Evolutionary conservation across 345 rosid genomes (phyloP).

Genomic region (Psidium friedrichsthalianum): DNA sequence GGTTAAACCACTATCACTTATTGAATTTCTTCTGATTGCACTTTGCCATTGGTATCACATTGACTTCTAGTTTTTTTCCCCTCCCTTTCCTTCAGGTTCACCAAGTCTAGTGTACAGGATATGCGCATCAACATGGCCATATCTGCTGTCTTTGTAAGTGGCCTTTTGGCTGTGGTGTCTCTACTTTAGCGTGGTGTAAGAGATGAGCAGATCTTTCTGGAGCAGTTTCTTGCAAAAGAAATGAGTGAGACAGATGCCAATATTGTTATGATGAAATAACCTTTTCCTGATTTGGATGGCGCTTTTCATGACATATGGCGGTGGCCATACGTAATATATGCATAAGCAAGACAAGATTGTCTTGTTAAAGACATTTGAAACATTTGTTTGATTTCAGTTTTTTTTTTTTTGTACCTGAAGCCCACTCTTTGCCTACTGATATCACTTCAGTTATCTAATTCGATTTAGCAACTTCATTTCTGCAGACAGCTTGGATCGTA

Average conservation of each 20-base stretch:
- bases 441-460: neutral
- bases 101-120: slow-evolving; percentile 55
- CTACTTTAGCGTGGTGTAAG: neutral
- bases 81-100: slow-evolving; percentile 36
- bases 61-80: neutral
- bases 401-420: neutral
- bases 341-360: neutral
- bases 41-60: neutral
- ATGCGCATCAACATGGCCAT: slow-evolving; percentile 76
- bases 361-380: neutral
- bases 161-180: neutral
- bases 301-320: neutral
- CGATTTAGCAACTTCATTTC: neutral
- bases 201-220: neutral
- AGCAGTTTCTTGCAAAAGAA: neutral
- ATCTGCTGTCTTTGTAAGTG: slow-evolving; percentile 85
- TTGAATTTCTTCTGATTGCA: neutral
- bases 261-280: neutral
- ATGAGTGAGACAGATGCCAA: neutral
- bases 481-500: slow-evolving; percentile 82
- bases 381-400: neutral
- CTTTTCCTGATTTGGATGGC: neutral
- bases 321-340: neutral
- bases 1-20: neutral
- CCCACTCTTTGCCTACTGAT: neutral